These are phyloP conservation scores for Fusarium gaditjirri DNA, from an alignment of 2,329 filamentous ascomycete species.

Conservation along the genomic window DNA sequence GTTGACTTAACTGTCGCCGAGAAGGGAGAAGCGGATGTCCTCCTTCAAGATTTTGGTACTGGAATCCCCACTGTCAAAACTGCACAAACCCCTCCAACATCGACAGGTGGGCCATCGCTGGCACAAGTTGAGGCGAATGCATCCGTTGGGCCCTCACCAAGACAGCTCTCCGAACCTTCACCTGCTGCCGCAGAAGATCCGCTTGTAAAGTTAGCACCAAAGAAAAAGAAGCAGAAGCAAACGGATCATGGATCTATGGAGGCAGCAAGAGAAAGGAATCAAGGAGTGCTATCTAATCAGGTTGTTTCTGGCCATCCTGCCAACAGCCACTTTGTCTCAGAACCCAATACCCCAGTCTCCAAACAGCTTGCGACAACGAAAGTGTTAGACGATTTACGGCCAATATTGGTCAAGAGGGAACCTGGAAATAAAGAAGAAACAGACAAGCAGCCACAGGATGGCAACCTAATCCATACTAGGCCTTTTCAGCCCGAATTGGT, in stretches of 20 bases:
- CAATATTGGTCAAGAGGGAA: background rate
- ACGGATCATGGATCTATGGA: background rate
- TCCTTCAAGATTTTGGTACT: background rate
- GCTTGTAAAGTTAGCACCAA: constrained; percentile 33
- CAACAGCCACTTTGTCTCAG: background rate
- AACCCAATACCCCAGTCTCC: background rate
- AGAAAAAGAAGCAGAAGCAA: constrained; percentile 45
- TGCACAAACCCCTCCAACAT: background rate
- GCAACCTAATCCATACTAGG: background rate
- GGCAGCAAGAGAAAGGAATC: background rate
- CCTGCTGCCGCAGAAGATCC: background rate
- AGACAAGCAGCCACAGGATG: constrained; percentile 11
- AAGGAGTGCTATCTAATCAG: background rate
- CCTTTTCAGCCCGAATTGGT: background rate
- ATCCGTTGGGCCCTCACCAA: background rate
- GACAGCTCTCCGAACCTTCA: background rate
- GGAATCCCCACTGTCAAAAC: background rate
- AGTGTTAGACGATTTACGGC: background rate
- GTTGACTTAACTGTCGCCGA: background rate
- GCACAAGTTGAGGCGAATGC: background rate
- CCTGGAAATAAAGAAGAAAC: constrained; percentile 19
- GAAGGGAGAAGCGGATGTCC: background rate
- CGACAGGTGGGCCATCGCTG: background rate
- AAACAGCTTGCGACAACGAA: background rate
- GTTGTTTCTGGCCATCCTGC: background rate